Conservation (phyloP, 177 flowering plant species). For the Tripterygium wilfordii region DNA sequence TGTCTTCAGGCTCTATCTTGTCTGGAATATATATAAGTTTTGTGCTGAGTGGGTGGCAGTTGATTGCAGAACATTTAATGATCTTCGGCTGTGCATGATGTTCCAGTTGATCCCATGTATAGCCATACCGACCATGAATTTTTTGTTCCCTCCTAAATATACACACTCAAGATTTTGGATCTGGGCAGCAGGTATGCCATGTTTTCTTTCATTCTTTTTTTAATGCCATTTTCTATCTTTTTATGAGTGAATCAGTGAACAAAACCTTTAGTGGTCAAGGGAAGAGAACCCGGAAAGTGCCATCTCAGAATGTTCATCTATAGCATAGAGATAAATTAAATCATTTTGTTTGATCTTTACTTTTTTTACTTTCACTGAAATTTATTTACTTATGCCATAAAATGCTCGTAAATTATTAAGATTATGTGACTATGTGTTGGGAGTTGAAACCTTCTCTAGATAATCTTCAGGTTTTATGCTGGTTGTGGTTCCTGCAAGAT, state of each 20-base stretch:
- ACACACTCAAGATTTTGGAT: conserved; percentile 52
- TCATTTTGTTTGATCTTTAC: not conserved
- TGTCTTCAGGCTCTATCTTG: not conserved
- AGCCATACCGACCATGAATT: conserved; percentile 32
- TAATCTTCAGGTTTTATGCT: too few relatives aligned
- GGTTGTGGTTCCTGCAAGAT: too few relatives aligned
- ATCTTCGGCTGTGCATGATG: conserved; percentile 46
- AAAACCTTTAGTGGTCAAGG: too few relatives aligned
- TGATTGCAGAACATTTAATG: conserved; percentile 55
- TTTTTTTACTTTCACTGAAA: not conserved
- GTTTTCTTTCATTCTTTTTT: not conserved
- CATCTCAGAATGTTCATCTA: not conserved
- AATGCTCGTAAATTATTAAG: too few relatives aligned
- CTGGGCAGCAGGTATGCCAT: conserved; percentile 2
- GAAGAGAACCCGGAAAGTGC: too few relatives aligned
- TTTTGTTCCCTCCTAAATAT: conserved; percentile 38
- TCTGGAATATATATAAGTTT: conserved; percentile 1
- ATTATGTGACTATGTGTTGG: too few relatives aligned
- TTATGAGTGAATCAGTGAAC: too few relatives aligned
- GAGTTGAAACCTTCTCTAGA: too few relatives aligned
- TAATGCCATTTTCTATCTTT: not conserved
- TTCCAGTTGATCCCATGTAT: conserved; percentile 41
- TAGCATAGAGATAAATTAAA: not conserved
- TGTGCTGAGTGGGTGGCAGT: conserved; percentile 22
- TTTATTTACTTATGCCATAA: not conserved